Base-by-base conservation (phyloP, 2,329 filamentous ascomycete genomes). In the Fusarium austroafricanum region DNA sequence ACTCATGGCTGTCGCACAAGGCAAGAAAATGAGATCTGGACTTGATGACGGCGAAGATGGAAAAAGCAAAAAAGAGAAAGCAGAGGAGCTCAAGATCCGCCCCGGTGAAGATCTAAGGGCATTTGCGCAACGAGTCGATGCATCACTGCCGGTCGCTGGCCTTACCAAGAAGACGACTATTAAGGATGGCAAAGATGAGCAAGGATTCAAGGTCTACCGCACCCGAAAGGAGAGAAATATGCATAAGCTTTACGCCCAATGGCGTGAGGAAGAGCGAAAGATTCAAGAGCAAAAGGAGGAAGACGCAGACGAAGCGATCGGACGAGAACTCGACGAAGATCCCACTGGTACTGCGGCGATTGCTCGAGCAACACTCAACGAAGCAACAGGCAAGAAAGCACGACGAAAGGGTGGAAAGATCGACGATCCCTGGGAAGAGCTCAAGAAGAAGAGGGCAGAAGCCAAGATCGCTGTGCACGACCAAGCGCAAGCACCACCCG, bases 221-320 rank as follows among this genome's bases (percentile, higher is more conserved):
- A 97, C 94, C 8, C 91, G 90, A 77, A 96, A 94, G 74, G 94
- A 97, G 81, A 91, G 89, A 76, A 90, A 91, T 69, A 90, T 97
- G 83, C 89, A 90, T 72, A 92, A 92, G 74, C 85, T 93, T 68
- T 93, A 94, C 76, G 90, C 91, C 43, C 92, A 95, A 71, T 94
- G 92, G 86, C 83, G 86, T 53, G 89, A 89, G 70, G 86, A 90
- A 72, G 90, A 92, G 21, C 82, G 82, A 51, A 88, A 87, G 75
- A 82, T 89, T 40, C 82, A 88, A 68, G 89, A 90, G 50, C 83
- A 87, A 71, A 86, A 86, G 54, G 89, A 90, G 44, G 90, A 92
- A 50, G 87, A 90, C 61, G 79, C 87, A 49, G 89, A 91, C 72
- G 81, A 87, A 39, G 88, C 87, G 70, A 88, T 90, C 56, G 88